Evolutionary conservation across 306 rosid genomes (phyloP).

Genomic region (Glycine tomentella): DNA sequence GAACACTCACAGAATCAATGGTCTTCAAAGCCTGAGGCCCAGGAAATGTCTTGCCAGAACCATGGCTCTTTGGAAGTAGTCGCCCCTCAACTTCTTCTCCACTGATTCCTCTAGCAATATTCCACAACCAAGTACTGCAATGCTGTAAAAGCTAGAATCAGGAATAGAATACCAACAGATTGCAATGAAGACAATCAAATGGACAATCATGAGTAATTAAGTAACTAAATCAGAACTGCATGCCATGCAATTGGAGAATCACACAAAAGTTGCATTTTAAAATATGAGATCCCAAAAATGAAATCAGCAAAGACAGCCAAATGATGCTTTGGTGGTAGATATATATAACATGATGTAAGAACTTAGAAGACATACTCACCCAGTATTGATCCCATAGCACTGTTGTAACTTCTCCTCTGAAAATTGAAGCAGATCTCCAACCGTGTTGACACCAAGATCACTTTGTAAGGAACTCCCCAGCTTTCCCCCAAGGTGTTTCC

Average conservation of each 20-base stretch:
- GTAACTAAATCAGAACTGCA: neutral
- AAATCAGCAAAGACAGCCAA: conserved; percentile 24
- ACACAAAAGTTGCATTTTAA: conserved; percentile 26
- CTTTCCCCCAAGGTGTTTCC: conserved; percentile 99
- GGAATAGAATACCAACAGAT: conserved; percentile 42
- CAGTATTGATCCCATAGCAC: conserved; percentile 84
- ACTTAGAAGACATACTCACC: conserved; percentile 56
- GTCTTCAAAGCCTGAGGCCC: conserved; percentile 92
- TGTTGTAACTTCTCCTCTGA: conserved; percentile 90
- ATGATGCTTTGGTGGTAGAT: conserved; percentile 28
- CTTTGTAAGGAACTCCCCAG: conserved; percentile 84
- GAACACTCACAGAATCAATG: conserved; percentile 67
- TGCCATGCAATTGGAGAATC: conserved; percentile 8
- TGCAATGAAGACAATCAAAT: conserved; percentile 30
- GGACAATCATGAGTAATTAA: conserved; percentile 1
- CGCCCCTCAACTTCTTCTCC: conserved; percentile 95
- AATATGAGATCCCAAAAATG: conserved; percentile 5
- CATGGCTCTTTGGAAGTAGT: conserved; percentile 96
- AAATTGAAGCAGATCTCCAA: conserved; percentile 84
- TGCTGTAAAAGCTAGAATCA: conserved; percentile 51
- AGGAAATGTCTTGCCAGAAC: conserved; percentile 96
- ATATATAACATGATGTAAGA: conserved; percentile 25
- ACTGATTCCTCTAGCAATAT: conserved; percentile 85
- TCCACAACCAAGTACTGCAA: conserved; percentile 96
- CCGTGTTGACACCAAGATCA: conserved; percentile 83